Conservation (phyloP, 2,329 filamentous ascomycete genomes). For the Juglanconis juglandina region DNA sequence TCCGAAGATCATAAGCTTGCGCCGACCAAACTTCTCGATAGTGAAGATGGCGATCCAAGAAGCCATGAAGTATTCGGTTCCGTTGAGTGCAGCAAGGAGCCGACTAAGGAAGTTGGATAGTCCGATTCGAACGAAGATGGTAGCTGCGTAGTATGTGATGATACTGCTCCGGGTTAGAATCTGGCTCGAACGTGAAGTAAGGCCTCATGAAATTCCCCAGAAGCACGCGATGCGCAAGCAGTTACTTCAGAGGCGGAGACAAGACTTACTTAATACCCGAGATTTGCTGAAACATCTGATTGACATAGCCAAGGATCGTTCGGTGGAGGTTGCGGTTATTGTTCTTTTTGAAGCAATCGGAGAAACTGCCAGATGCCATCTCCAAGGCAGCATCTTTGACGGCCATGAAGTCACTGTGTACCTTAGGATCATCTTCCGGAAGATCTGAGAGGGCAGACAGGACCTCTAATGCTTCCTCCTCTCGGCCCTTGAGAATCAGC, state of each 20-base stretch:
- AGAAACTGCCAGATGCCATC: slow-evolving; percentile 8
- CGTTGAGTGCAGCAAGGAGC: slow-evolving; percentile 21
- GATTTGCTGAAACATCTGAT: slow-evolving; percentile 42
- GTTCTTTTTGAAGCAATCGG: slow-evolving; percentile 10
- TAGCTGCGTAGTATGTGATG: slow-evolving; percentile 21
- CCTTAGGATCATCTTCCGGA: slow-evolving; percentile 7
- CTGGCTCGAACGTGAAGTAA: neutral
- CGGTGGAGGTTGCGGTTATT: slow-evolving; percentile 11
- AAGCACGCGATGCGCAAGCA: too few relatives aligned
- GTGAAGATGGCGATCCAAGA: slow-evolving; percentile 19
- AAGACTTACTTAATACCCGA: slow-evolving; percentile 20
- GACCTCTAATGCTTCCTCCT: slow-evolving; percentile 15
- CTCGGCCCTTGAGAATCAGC: slow-evolving; percentile 19
- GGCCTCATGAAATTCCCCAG: too few relatives aligned
- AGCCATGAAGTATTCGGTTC: slow-evolving; percentile 20
- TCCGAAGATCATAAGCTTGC: slow-evolving; percentile 38
- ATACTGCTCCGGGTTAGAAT: neutral
- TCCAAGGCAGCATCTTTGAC: slow-evolving; percentile 9
- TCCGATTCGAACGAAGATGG: slow-evolving; percentile 22
- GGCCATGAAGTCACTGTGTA: slow-evolving; percentile 4
- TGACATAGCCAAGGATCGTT: slow-evolving; percentile 8
- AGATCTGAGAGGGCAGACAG: slow-evolving; percentile 10
- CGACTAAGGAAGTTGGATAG: slow-evolving; percentile 18
- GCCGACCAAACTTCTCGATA: slow-evolving; percentile 22
- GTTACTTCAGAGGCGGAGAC: neutral